Percentiles rank a stretch among this genome's conserved stretches.
Evolutionary conservation across 306 rosid genomes (phyloP).

Genomic region (Oxytropis ochrocephala): DNA sequence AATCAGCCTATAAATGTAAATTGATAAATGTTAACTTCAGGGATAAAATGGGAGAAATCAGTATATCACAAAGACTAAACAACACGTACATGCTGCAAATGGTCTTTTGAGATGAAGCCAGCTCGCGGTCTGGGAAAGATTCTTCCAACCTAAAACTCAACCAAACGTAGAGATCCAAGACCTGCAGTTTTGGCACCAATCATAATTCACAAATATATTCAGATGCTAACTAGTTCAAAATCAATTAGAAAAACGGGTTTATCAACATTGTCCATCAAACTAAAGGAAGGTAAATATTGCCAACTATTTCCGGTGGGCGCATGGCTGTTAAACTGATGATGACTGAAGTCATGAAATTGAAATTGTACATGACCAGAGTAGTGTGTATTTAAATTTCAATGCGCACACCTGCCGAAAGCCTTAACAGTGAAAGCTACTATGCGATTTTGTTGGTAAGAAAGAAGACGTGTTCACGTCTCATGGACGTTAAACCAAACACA

Average conservation of each 20-base stretch:
- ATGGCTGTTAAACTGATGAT: not conserved
- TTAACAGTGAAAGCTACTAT: too few relatives aligned
- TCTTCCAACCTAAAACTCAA: conserved; percentile 85
- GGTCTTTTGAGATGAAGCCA: conserved; percentile 72
- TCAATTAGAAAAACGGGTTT: not conserved
- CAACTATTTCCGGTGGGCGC: not conserved
- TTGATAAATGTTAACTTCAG: not conserved
- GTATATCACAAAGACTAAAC: not conserved
- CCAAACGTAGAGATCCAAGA: conserved; percentile 93
- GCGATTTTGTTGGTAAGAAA: too few relatives aligned
- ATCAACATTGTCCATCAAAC: conserved; percentile 15
- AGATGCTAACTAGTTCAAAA: not conserved
- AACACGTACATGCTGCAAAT: conserved; percentile 76
- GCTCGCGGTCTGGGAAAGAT: conserved; percentile 77
- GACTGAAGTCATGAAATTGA: conserved; percentile 2
- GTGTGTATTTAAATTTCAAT: too few relatives aligned
- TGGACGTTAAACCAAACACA: not conserved
- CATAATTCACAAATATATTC: not conserved
- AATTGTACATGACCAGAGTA: conserved; percentile 2
- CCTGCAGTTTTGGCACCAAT: conserved; percentile 51
- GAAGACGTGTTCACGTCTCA: not conserved
- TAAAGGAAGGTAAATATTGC: not conserved
- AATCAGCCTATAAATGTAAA: conserved; percentile 53
- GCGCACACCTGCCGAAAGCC: too few relatives aligned
- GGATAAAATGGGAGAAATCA: not conserved